Base-by-base conservation (phyloP, 2,329 filamentous ascomycete species). In the Phialophora verrucosa region DNA sequence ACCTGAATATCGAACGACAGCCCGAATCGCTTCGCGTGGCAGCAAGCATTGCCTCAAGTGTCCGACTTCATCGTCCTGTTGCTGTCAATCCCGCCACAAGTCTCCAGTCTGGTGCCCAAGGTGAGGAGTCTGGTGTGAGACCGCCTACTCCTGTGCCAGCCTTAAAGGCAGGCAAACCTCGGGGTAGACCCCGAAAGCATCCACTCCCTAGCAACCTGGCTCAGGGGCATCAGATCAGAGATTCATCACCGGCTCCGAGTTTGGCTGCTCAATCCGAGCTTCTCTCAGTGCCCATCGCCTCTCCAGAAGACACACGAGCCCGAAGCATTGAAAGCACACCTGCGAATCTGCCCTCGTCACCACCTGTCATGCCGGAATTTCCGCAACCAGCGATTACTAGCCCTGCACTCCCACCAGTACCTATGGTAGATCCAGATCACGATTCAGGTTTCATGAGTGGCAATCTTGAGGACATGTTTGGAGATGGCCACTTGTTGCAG, bases 361-460 rank as follows among this genome's bases (percentile, higher is more conserved):
- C 94, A 14, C 95, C 95, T 0, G 84, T 96, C 1, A 88, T 93
- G 69, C 85, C 87, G 70, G 85, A 85, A 44, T 82, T 83, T 14
- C 50, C 59, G 44, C 61, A 67, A 31, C 35, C 66, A 53, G 60
- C 66, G 14, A 87, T 89, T 29, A 97, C 93, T 1, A 98, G 94
- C 75, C 95, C 94, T 1, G 84, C 88, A 51, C 83, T 93, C 58
- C 87, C 88, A 60, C 84, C 69, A 4, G 50, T 69, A 56, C 17
- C 17, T 5, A 83, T 89, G 69, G 83, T 89, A 69, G 83, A 83
- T 7, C 74, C 79, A 75, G 72, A 80, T 73, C 81, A 81, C 20
- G 92, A 96, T 75, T 93, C 91, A 14, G 91, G 91, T 1, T 96
- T 96, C 74, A 91, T 93, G 85, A 95, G 91, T 75, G 90, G 90